Conservation (phyloP, 257 asterid species). For the Nicotiana noctiflora region DNA sequence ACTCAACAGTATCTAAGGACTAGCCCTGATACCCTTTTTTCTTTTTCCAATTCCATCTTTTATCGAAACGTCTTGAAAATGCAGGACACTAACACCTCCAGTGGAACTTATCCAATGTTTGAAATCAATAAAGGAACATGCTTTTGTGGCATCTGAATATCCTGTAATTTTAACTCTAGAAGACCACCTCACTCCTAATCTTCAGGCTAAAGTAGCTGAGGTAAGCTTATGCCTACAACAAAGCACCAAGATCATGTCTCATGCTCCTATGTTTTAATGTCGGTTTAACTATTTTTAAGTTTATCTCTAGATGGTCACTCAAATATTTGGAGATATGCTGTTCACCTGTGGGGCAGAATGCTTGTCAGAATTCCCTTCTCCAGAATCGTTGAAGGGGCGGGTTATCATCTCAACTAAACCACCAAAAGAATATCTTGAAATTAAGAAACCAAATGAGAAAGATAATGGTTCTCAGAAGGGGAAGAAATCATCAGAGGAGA, state of each 20-base stretch:
- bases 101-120: conserved; percentile 60
- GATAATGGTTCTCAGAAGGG: conserved; percentile 22
- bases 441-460: conserved; percentile 25
- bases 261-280: neutral
- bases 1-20: neutral
- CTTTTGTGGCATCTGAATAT: conserved; percentile 66
- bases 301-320: conserved; percentile 49
- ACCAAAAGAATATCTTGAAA: conserved; percentile 59
- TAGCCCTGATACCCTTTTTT: neutral
- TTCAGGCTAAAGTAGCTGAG: conserved; percentile 77
- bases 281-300: neutral
- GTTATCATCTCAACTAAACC: conserved; percentile 70
- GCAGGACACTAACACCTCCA: conserved; percentile 73
- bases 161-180: conserved; percentile 74
- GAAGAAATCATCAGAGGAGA: conserved; percentile 37
- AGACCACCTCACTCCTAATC: conserved; percentile 68
- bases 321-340: conserved; percentile 44
- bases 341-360: conserved; percentile 35
- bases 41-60: neutral
- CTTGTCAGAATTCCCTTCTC: conserved; percentile 57
- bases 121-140: conserved; percentile 54
- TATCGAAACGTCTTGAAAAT: neutral
- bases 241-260: neutral
- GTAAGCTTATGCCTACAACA: conserved; percentile 19
- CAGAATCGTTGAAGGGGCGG: conserved; percentile 44